Base-by-base conservation (phyloP, 805 yeast species). In the Metschnikowia continentalis region DNA sequence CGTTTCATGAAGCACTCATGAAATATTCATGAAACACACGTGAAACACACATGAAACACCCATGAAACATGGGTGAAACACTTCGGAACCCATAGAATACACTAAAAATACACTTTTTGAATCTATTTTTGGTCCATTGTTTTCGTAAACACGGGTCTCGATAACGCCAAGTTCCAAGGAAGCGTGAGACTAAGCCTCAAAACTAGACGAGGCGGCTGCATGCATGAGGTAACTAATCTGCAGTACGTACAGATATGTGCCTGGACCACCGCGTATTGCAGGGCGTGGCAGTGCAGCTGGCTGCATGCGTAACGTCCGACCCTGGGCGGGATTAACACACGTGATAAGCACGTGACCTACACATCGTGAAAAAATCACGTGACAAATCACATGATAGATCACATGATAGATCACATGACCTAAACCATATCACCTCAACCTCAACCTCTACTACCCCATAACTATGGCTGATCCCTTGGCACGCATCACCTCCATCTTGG, bases 401-500 rank as follows among this genome's bases (percentile, higher is more conserved):
- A 42, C 46, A 11, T 42, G 46, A 13, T 19, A 6, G 0, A 10
- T 3, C 45, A 42, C 37, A 23, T 30, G 44, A 14, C 14, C 26
- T 10, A 10, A 5, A 14, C 37, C 10, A 13, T 10, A 26, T 6
- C 44, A 5, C 6, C 46, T n/a, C 39, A 15, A 14, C n/a, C 46
- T 14, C 33, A 13, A 13, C 47, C n/a, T 10, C 14, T 10, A 7
- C 22, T 8, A 19, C 42, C 35, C 43, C 39, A 14, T 22, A 19
- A 43, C 40, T 36, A 72, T 73, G 77, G 59, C 72, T 32, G 77
- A 71, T 41, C 79, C 89, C 3, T 70, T 86, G 39, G 72, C 83
- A 10, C 78, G 80, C 53, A 71, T 88, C 59, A 77, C 90, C 20
- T 81, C 88, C 14, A 82, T 88, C 68, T 72, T 90, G 49, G 95